Evolutionary conservation across 2,329 filamentous ascomycete genomes (phyloP), one percentile per base, ranked within the genome.

Genomic region (Trichoderma citrinoviride): DNA sequence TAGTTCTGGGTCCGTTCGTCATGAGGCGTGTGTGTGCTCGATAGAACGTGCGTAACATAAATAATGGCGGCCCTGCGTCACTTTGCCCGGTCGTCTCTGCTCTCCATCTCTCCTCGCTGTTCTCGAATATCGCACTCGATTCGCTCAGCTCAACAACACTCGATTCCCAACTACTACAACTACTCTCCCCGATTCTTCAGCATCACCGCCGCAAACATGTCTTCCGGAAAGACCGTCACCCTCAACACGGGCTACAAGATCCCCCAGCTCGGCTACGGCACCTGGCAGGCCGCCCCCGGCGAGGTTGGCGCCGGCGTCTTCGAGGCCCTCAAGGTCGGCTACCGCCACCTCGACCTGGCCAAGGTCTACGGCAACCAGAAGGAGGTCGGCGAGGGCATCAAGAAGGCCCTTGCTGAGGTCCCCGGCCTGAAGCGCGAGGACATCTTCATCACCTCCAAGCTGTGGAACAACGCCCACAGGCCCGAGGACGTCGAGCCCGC

Each of bases 221-320:
- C 86, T 73, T 77, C 79, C 72, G 82, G 79, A 65, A 77, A 74
- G 70, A 79, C 85, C 76, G 83, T 86, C 70, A 85, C 83, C 67
- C 82, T 87, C 71, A 87, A 83, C 79, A 83, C 84, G 62, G 88
- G 89, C 69, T 83, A 85, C 73, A 85, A 87, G 77, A 90, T 90
- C 64, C 85, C 87, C 3, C 80, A 81, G 56, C 77, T 88, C 67
- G 83, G 84, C 67, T 81, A 75, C 66, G 87, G 87, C 71, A 90
- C 87, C 71, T 90, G 87, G 87, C 88, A 90, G 74, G 86, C 87
- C 37, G 79, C 82, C 70, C 86, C 87, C 58, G 85, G 85, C 68
- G 84, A 90, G 76, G 87, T 89, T 66, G 83, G 84, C 65, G 79
- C 83, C 43, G 87, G 87, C 46, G 87, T 91, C 71, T 86, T 85